These are phyloP conservation scores for Venturia pyrina DNA, from an alignment of 2,329 filamentous ascomycete species.

Conservation along the genomic window DNA sequence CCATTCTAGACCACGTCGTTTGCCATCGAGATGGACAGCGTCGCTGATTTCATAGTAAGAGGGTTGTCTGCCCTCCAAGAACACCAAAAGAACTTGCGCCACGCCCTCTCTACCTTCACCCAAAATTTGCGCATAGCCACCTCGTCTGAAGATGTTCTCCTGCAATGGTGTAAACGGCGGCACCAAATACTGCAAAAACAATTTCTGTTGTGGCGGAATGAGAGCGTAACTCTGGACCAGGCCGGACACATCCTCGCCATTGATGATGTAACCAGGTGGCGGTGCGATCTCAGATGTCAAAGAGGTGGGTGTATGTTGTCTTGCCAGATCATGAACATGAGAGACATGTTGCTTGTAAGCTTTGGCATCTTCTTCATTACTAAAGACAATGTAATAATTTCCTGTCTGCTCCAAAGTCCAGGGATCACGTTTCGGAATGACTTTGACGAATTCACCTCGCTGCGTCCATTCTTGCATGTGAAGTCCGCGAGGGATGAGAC, in stretches of 20 bases:
- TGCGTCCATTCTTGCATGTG: slow-evolving; percentile 55
- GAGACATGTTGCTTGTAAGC: slow-evolving; percentile 45
- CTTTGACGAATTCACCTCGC: slow-evolving; percentile 17
- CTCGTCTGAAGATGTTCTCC: not conserved
- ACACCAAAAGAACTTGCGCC: slow-evolving; percentile 8
- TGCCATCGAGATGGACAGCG: not conserved
- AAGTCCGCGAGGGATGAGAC: slow-evolving; percentile 46
- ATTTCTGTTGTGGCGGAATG: slow-evolving; percentile 26
- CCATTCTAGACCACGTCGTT: not conserved
- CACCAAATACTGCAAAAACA: slow-evolving; percentile 1
- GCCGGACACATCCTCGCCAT: slow-evolving; percentile 30
- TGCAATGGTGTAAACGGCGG: not conserved
- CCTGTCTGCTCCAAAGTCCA: slow-evolving; percentile 49
- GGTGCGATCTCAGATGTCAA: slow-evolving; percentile 25
- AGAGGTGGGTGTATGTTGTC: slow-evolving; percentile 27
- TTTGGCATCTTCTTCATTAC: slow-evolving; percentile 41
- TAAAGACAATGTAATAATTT: slow-evolving; percentile 55
- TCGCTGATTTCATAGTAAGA: slow-evolving; percentile 8
- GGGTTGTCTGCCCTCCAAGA: slow-evolving; percentile 4
- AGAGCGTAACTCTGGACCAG: slow-evolving; percentile 35
- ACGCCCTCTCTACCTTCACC: not conserved
- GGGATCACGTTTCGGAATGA: slow-evolving; percentile 51
- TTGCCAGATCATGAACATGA: slow-evolving; percentile 35
- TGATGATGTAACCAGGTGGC: slow-evolving; percentile 24
- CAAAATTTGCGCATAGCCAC: slow-evolving; percentile 10